Evolutionary conservation across 2,329 filamentous ascomycete genomes (phyloP).

Genomic region (Botrytis porri): DNA sequence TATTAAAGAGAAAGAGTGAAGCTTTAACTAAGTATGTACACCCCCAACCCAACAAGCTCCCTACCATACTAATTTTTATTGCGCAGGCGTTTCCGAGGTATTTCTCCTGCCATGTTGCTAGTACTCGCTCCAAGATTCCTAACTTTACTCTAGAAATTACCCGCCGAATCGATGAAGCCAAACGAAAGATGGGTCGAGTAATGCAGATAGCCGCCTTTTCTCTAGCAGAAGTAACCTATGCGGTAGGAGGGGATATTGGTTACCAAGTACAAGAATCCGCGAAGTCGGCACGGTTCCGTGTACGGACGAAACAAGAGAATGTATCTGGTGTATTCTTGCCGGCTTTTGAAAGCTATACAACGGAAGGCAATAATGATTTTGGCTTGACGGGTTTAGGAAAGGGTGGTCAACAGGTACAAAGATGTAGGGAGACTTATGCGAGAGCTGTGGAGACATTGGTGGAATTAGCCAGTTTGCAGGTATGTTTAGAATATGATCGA

Average conservation of each 20-base stretch:
- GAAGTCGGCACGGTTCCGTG: conserved; percentile 85
- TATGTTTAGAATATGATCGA: conserved; percentile 35
- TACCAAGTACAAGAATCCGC: conserved; percentile 98
- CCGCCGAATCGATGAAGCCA: conserved; percentile 94
- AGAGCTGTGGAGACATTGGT: conserved; percentile 94
- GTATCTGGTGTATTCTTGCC: conserved; percentile 95
- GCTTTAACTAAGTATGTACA: conserved; percentile 83
- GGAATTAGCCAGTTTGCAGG: conserved; percentile 87
- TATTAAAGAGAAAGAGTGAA: conserved; percentile 97
- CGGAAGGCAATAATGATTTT: conserved; percentile 92
- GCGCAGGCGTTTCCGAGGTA: conserved; percentile 82
- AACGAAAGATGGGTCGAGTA: conserved; percentile 97
- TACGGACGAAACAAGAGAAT: conserved; percentile 96
- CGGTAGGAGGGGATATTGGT: conserved; percentile 89
- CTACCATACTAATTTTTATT: conserved; percentile 30
- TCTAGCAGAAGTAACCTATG: conserved; percentile 94
- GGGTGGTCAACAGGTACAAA: conserved; percentile 94
- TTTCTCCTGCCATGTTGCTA: conserved; percentile 22
- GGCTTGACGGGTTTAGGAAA: conserved; percentile 93
- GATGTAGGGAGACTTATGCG: conserved; percentile 92
- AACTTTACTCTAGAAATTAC: conserved; percentile 74
- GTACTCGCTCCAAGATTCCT: not conserved
- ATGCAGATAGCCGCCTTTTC: conserved; percentile 99
- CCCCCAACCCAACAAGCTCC: conserved; percentile 13
- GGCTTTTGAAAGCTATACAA: conserved; percentile 85